These are phyloP conservation scores for Debaryomycetaceae sp. DNA, from an alignment of 1,139 yeast genomes.

Conservation along the genomic window DNA sequence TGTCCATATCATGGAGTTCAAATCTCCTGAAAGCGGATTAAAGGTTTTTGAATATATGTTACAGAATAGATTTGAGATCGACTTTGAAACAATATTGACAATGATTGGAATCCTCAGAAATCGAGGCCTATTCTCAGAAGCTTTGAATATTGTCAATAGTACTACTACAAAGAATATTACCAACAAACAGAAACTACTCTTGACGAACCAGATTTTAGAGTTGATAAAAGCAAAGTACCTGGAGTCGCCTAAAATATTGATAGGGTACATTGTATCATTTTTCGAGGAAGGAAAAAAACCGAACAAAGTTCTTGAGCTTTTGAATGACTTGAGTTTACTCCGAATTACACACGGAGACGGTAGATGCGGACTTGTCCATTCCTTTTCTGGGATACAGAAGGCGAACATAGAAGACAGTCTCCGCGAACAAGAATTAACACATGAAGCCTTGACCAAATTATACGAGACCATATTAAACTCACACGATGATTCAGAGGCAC, in stretches of 20 bases:
- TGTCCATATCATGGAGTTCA: conserved; percentile 35
- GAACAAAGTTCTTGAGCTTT: conserved; percentile 14
- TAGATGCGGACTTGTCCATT: conserved; percentile 8
- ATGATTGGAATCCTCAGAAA: conserved; percentile 27
- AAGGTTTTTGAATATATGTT: conserved; percentile 33
- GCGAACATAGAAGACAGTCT: conserved; percentile 33
- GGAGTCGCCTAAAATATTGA: conserved; percentile 30
- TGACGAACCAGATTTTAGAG: conserved; percentile 30
- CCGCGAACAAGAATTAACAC: conserved; percentile 21
- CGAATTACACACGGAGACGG: conserved; percentile 20
- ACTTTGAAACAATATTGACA: conserved; percentile 20
- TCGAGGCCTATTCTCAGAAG: conserved; percentile 32
- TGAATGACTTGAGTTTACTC: conserved; percentile 25
- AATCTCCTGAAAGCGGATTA: conserved; percentile 31
- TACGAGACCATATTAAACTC: conserved; percentile 25
- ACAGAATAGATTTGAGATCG: conserved; percentile 23
- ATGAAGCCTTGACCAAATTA: conserved; percentile 21
- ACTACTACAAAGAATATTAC: conserved; percentile 22
- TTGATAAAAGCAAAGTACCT: conserved; percentile 30
- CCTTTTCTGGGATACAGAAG: conserved; percentile 14
- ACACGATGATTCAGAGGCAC: conserved; percentile 9
- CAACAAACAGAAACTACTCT: conserved; percentile 13
- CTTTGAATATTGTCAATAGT: conserved; percentile 31
- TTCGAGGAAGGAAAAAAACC: conserved; percentile 14
- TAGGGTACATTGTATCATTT: conserved; percentile 37